phyloP scores from a whole-genome alignment of 2,329 filamentous ascomycete genomes.

The Alternaria conjuncta region DNA sequence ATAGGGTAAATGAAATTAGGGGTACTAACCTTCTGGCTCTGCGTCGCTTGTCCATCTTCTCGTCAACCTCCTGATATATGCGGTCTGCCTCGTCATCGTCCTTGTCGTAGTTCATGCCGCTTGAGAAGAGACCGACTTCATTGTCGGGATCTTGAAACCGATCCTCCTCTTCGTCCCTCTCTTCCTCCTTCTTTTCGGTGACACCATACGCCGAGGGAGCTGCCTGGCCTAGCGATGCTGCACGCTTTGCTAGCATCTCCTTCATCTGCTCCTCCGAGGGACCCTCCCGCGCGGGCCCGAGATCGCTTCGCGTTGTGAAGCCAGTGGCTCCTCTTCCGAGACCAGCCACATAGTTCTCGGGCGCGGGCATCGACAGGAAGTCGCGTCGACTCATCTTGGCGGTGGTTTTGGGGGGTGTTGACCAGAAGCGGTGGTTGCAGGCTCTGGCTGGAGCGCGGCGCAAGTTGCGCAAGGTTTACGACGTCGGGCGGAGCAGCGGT shows the following conservation, averaged over 20 bases:
- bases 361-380: constrained; percentile 81
- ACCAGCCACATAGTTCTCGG: constrained; percentile 79
- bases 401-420: constrained; percentile 6
- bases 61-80: constrained; percentile 94
- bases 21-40: constrained; percentile 82
- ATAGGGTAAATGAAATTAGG: constrained; percentile 28
- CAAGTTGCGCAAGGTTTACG: neutral
- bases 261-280: constrained; percentile 98
- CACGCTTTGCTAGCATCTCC: constrained; percentile 92
- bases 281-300: constrained; percentile 92
- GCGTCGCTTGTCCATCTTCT: constrained; percentile 91
- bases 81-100: constrained; percentile 97
- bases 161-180: constrained; percentile 75
- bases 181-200: constrained; percentile 71
- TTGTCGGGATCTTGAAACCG: constrained; percentile 97
- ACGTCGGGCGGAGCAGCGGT: neutral
- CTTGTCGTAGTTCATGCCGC: constrained; percentile 87
- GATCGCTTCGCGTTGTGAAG: constrained; percentile 95
- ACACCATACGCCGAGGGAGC: constrained; percentile 76
- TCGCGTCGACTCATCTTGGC: constrained; percentile 72
- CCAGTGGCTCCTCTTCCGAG: constrained; percentile 96
- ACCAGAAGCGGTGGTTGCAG: neutral
- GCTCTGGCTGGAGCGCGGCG: neutral
- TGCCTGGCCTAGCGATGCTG: constrained; percentile 78
- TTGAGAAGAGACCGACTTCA: constrained; percentile 93